These are phyloP conservation scores for Aspergillus bombycis DNA, from an alignment of 2,329 filamentous ascomycete genomes.

Conservation along the genomic window DNA sequence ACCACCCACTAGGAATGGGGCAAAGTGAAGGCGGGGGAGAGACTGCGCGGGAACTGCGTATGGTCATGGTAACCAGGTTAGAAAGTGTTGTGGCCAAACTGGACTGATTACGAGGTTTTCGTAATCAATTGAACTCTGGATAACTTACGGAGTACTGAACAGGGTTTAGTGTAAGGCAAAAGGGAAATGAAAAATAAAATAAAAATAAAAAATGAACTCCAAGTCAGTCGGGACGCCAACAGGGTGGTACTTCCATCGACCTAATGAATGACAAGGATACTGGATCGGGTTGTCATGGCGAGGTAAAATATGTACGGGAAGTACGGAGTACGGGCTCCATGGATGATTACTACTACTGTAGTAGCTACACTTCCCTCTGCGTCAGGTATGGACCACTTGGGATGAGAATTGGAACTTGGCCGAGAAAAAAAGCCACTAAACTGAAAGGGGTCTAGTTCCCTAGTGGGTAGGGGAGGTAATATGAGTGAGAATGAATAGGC, in stretches of 20 bases:
- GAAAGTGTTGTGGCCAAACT: not conserved
- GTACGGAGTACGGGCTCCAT: not conserved
- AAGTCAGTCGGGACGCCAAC: not conserved
- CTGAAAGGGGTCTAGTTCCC: not conserved
- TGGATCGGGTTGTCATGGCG: conserved; percentile 11
- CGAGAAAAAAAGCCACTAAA: not conserved
- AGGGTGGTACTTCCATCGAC: not conserved
- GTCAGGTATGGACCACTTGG: conserved; percentile 4
- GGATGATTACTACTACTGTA: not conserved
- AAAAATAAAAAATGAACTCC: not conserved
- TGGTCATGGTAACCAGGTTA: not conserved
- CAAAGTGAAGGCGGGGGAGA: not conserved
- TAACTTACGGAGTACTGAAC: not conserved
- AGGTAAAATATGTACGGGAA: not conserved
- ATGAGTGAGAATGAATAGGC: not conserved
- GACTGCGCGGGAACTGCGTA: not conserved
- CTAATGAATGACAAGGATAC: not conserved
- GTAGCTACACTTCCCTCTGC: not conserved
- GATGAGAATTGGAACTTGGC: not conserved
- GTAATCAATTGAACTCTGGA: not conserved
- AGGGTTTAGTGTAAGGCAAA: conserved; percentile 3
- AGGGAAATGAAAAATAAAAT: not conserved
- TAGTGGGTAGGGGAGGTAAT: not conserved
- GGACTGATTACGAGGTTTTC: not conserved
- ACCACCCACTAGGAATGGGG: conserved; percentile 1